phyloP scores from a whole-genome alignment of 2,329 filamentous ascomycete genomes.

The Cordyceps farinosa region DNA sequence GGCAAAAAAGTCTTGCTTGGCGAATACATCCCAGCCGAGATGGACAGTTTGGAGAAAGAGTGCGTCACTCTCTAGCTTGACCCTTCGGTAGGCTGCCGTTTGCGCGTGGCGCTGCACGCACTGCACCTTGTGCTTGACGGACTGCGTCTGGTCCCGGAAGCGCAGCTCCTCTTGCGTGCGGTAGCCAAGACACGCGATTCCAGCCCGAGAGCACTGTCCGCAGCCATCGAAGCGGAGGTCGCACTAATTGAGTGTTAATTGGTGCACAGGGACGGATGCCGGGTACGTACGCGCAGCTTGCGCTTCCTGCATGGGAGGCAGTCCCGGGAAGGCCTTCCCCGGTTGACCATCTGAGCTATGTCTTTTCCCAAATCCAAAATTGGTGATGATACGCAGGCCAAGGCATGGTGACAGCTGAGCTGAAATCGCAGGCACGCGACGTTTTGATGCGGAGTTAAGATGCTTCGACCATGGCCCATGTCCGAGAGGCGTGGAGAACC shows the following conservation, averaged over 20 bases:
- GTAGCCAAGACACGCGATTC: conserved; percentile 26
- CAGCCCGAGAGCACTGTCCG: conserved; percentile 26
- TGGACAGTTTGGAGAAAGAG: conserved; percentile 10
- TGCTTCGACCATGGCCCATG: not conserved
- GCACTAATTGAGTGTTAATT: conserved; percentile 20
- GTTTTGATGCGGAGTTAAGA: conserved; percentile 3
- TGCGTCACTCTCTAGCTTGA: not conserved
- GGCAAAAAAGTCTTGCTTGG: conserved; percentile 25
- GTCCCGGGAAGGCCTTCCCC: conserved; percentile 23
- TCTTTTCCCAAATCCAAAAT: not conserved
- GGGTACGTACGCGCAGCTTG: conserved; percentile 23
- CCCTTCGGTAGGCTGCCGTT: not conserved
- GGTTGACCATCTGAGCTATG: conserved; percentile 24
- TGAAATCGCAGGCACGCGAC: not conserved
- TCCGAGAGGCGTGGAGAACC: not conserved
- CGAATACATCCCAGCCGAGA: conserved; percentile 21
- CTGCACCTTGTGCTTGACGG: conserved; percentile 20
- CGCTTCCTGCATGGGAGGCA: conserved; percentile 26
- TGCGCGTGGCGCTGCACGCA: not conserved
- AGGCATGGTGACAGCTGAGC: not conserved
- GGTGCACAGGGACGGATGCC: not conserved
- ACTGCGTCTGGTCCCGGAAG: conserved; percentile 25
- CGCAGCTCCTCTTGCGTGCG: conserved; percentile 24
- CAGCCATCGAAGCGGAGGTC: conserved; percentile 23
- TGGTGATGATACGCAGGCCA: not conserved